Evolutionary conservation across 768 basidiomycete species (phyloP).

Genomic region (Tylopilus subfusipes): DNA sequence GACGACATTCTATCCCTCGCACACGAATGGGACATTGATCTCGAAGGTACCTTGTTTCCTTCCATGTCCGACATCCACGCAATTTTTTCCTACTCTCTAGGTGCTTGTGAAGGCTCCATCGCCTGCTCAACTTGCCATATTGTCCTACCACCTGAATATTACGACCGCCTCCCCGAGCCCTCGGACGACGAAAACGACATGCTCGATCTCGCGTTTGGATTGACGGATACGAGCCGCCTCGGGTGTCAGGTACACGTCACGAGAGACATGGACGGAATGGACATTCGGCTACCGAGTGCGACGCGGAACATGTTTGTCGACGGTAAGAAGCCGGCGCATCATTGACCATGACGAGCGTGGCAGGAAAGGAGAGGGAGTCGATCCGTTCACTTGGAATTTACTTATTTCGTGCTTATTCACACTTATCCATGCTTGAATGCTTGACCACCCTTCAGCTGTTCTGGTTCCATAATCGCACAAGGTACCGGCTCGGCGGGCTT

Average conservation of each 20-base stretch:
- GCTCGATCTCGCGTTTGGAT: conserved; percentile 96
- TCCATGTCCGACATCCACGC: not conserved
- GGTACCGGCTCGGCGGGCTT: no score
- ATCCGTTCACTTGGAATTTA: no score
- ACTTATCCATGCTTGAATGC: no score
- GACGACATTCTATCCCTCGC: conserved; percentile 90
- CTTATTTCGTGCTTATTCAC: no score
- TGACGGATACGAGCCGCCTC: conserved; percentile 87
- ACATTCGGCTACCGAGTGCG: conserved; percentile 80
- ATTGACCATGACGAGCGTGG: conserved; percentile 28
- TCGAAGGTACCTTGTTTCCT: conserved; percentile 66
- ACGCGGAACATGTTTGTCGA: conserved; percentile 98
- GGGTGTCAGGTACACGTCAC: conserved; percentile 80
- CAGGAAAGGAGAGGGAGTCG: not conserved
- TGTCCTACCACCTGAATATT: conserved; percentile 58
- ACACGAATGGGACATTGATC: conserved; percentile 92
- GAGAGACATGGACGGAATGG: conserved; percentile 79
- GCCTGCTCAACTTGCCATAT: conserved; percentile 99
- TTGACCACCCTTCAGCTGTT: no score
- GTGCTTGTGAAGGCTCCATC: conserved; percentile 94
- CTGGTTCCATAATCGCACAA: no score
- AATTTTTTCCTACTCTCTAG: conserved; percentile 36
- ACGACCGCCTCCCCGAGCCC: conserved; percentile 86
- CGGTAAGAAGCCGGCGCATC: conserved; percentile 56
- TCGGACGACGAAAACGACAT: conserved; percentile 98